Evolutionary conservation across 2,329 filamentous ascomycete genomes (phyloP).

Genomic region (Aspergillus caelatus): DNA sequence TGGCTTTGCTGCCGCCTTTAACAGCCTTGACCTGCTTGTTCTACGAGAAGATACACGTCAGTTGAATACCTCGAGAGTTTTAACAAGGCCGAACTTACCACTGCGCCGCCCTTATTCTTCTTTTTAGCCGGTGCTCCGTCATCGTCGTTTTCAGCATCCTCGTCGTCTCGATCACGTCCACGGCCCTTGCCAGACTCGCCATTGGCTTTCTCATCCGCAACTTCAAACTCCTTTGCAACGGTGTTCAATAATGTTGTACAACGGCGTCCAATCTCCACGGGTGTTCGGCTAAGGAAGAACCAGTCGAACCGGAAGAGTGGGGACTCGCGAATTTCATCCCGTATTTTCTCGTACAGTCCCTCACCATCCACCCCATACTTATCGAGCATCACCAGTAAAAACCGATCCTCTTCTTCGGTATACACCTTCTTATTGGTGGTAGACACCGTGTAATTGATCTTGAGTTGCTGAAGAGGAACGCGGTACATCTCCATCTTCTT

Average conservation of each 20-base stretch:
- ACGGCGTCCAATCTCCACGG: slow-evolving; percentile 85
- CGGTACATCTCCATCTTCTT: slow-evolving; percentile 97
- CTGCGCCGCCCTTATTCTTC: slow-evolving; percentile 85
- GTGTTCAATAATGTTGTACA: slow-evolving; percentile 94
- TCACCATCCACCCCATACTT: slow-evolving; percentile 91
- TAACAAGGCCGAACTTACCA: slow-evolving; percentile 60
- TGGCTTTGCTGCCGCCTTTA: slow-evolving; percentile 74
- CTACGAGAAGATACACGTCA: slow-evolving; percentile 51
- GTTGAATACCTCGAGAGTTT: not conserved
- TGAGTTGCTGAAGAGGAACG: slow-evolving; percentile 95
- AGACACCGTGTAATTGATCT: slow-evolving; percentile 98
- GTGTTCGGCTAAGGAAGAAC: slow-evolving; percentile 96
- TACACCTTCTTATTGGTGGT: slow-evolving; percentile 99
- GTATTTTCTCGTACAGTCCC: slow-evolving; percentile 85
- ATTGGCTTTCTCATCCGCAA: slow-evolving; percentile 56
- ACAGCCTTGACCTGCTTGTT: slow-evolving; percentile 92
- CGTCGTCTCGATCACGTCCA: slow-evolving; percentile 66
- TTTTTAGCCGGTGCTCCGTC: slow-evolving; percentile 88
- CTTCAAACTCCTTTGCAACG: slow-evolving; percentile 92
- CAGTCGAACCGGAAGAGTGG: slow-evolving; percentile 97
- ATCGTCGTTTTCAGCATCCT: slow-evolving; percentile 80
- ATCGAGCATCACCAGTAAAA: slow-evolving; percentile 90
- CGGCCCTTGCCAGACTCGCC: slow-evolving; percentile 69
- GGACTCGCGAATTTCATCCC: slow-evolving; percentile 94
- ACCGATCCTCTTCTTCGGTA: slow-evolving; percentile 96